phyloP scores from a whole-genome alignment of 768 basidiomycete species.

The Podaxis sp. region DNA sequence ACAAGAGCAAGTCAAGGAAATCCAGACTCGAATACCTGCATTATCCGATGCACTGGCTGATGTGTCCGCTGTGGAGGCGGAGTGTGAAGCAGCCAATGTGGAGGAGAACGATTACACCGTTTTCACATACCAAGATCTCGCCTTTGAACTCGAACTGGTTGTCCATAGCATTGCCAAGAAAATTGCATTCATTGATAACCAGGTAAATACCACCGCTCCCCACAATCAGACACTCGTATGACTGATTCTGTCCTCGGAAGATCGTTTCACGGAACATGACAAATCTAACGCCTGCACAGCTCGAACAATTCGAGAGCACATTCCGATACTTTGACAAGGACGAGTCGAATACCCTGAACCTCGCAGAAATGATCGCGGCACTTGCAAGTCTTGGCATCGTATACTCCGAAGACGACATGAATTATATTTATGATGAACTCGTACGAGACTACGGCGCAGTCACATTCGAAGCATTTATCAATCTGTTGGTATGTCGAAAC shows the following conservation, averaged over 20 bases:
- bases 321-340: constrained; percentile 98
- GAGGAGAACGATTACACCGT: constrained; percentile 97
- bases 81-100: constrained; percentile 84
- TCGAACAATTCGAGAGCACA: constrained; percentile 95
- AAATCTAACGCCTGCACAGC: constrained; percentile 90
- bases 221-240: neutral
- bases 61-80: constrained; percentile 66
- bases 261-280: constrained; percentile 93
- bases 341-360: constrained; percentile 81
- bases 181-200: constrained; percentile 95
- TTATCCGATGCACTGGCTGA: constrained; percentile 55
- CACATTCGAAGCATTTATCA: constrained; percentile 92
- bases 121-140: constrained; percentile 84
- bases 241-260: constrained; percentile 35
- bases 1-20: constrained; percentile 60
- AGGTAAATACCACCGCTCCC: constrained; percentile 45
- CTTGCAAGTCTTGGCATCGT: constrained; percentile 92
- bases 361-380: constrained; percentile 90
- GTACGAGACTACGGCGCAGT: constrained; percentile 82
- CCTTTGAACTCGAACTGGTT: constrained; percentile 84
- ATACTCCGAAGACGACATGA: constrained; percentile 90
- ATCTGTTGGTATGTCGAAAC: constrained; percentile 70
- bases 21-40: constrained; percentile 66
- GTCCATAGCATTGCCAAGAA: constrained; percentile 82
- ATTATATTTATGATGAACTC: constrained; percentile 78